Evolutionary conservation across 148 eudicot genomes (phyloP), one percentile per base, ranked within the genome.

Genomic region (Diospyros kaki): DNA sequence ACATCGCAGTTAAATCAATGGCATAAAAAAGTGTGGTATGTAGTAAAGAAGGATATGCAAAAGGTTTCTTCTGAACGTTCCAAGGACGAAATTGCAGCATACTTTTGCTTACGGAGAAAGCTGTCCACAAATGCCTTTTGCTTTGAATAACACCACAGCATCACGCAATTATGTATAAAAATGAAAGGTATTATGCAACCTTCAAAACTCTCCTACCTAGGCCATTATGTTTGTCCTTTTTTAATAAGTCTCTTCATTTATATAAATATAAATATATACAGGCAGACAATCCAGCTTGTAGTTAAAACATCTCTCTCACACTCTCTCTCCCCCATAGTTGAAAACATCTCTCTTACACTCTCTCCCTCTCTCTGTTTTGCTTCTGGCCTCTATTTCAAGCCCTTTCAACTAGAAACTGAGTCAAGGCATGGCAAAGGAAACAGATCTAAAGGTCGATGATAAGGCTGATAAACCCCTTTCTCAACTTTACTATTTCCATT

Each of bases 341-440:
- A 13, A 39, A 66, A 17, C 28, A 28, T 28, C 28, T 28, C 28
- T 28, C 28, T 28, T 0, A 28, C 28, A 0, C 28, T 28, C 28
- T 38, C n/a, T 66, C 9, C 9, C 53, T n/a, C 8, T n/a, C n/a
- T 4, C 12, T 39, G 12, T 45, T 66, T 2, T n/a, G 54, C 69
- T 66, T 17, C 52, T 41, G 5, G 53, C n/a, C 48, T 66, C 53
- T 6, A 66, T 53, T 65, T 44, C 11, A 51, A 5, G 68, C 68
- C 51, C n/a, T 65, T 65, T 2, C 17, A 65, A 50, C 44, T 65
- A 4, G 43, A 45, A 46, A 7, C 54, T 0, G 69, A 66, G 28
- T 66, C 54, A 66, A 66, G 40, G 38, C 56, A 68, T 68, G 72
- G 58, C 72, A 53, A 51, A 51, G 58, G 58, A 50, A 50, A 58